Evolutionary conservation across 345 rosid genomes (phyloP), one percentile per base, ranked within the genome.

Genomic region (Melaleuca alternifolia): DNA sequence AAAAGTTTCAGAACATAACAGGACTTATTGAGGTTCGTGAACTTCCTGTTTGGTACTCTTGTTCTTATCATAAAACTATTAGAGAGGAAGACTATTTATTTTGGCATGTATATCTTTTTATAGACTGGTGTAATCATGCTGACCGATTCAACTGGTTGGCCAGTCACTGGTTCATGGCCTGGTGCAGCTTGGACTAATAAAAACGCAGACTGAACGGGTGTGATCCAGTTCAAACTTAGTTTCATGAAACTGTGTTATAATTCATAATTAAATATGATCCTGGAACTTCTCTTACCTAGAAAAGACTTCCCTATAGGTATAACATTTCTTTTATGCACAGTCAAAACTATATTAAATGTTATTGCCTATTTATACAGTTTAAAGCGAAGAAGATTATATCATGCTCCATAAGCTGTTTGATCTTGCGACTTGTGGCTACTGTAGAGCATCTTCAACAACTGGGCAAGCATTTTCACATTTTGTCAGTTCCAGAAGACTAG

Each of bases 1-100:
- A 92, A 91, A 97, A 95, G 87, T 91, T 93, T 91, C 93, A 91
- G 87, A 96, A 91, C 87, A 94, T 94, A 86, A 89, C 86, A 84
- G 96, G 93, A 82, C 96, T 97, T 89, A 87, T 94, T 87, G 96
- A 96, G 99, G 99, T 96, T 61, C 3, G 50, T 18, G 23, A 20
- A 16, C 24, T 83, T 51, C n/a, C 65, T 53, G 53, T 24, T 57
- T 37, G 18, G 50, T 86, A 59, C 54, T 44, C 52, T 33, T 84
- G 48, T 76, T 30, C 57, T 61, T 86, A 33, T 48, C 24, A 71
- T 71, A 71, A 30, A 33, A 16, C 12, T 16, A 71, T 71, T 23
- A 33, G 48, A 71, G 24, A 18, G 48, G 79, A 71, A 71, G 46
- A 33, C 46, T 6, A 71, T 71, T 71, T 33, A 18, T 71, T 71